Evolutionary conservation across 257 asterid species (phyloP), one percentile per base, ranked within the genome.

Genomic region (Fraxinus americana): DNA sequence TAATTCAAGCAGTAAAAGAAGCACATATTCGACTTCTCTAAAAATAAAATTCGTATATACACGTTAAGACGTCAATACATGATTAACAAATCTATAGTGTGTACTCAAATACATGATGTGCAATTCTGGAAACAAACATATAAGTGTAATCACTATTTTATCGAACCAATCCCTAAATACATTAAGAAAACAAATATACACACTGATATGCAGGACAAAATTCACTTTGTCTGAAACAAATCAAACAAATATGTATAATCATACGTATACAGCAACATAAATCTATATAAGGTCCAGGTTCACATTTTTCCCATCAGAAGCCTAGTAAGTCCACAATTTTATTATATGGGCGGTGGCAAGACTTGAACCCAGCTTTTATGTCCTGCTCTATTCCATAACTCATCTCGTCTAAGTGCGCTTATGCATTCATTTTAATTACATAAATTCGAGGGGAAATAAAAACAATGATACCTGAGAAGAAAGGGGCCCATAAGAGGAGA

Each of bases 401-500:
- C 19, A 3, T 45, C 54, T 45, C 54, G 5, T 3, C 48, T 39
- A 39, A 9, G 9, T 9, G 48, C 0, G 4, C 48, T 39, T 10
- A 39, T 10, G 48, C 48, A 39, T 39, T 39, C 13, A 39, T 39
- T 39, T 39, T 8, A 39, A 39, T 39, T 10, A 9, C 23, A 41
- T 5, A 19, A 4, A 48, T 17, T 19, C 36, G 1, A 4, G 4
- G 4, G 25, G 4, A 1, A 21, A 71, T 30, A 0, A 50, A 30
- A 11, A 61, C 9, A 36, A 54, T 71, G 43, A 3, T 79, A 92
- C 98, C 97, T 92, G 89, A 71, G 89, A 83, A 70, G 99, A 82
- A 54, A 91, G 89, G 45, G 97, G 88, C 0, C 97, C 96, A 68
- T 70, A 81, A 10, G 99, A 83, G 21, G 97, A 80, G 9, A 95